Percentiles rank a stretch among this genome's conserved stretches.
phyloP scores from a whole-genome alignment of 371 early-diverging fungal species.

The Rhizomucor miehei region DNA sequence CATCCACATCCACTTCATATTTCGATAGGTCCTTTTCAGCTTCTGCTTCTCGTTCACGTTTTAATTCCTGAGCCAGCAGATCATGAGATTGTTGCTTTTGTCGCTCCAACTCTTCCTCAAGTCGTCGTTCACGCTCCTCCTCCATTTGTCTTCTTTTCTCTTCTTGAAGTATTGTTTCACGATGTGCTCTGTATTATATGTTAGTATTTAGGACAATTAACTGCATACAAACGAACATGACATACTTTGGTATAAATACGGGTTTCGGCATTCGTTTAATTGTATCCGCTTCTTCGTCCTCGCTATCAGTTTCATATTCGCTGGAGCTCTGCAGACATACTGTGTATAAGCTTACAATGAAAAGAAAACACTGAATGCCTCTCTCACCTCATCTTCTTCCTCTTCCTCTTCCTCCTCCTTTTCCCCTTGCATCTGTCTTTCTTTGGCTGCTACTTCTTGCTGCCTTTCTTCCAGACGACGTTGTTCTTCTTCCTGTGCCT shows the following conservation, averaged over 20 bases:
- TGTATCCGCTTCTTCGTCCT: constrained; percentile 43
- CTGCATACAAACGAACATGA: not conserved
- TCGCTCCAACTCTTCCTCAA: constrained; percentile 56
- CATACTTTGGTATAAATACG: constrained; percentile 83
- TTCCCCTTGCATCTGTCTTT: constrained; percentile 29
- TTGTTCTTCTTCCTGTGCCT: constrained; percentile 16
- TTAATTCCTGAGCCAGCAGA: constrained; percentile 72
- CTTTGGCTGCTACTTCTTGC: constrained; percentile 16
- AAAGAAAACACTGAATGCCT: too few relatives aligned
- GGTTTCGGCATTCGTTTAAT: constrained; percentile 66
- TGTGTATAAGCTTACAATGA: not conserved
- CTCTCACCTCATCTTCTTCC: too few relatives aligned
- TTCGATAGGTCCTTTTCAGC: constrained; percentile 24
- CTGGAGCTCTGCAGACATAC: constrained; percentile 44
- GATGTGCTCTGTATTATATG: constrained; percentile 44
- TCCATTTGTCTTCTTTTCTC: constrained; percentile 59
- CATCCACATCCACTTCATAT: constrained; percentile 67
- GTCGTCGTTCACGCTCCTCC: constrained; percentile 54
- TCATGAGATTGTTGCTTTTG: constrained; percentile 73
- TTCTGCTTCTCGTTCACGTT: constrained; percentile 36
- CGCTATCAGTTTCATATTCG: constrained; percentile 65
- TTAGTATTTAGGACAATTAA: not conserved
- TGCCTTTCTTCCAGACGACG: constrained; percentile 3
- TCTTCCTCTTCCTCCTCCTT: constrained; percentile 36
- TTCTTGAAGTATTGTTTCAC: constrained; percentile 67